Evolutionary conservation across 2,329 filamentous ascomycete genomes (phyloP).

Genomic region (Fusarium sp.): DNA sequence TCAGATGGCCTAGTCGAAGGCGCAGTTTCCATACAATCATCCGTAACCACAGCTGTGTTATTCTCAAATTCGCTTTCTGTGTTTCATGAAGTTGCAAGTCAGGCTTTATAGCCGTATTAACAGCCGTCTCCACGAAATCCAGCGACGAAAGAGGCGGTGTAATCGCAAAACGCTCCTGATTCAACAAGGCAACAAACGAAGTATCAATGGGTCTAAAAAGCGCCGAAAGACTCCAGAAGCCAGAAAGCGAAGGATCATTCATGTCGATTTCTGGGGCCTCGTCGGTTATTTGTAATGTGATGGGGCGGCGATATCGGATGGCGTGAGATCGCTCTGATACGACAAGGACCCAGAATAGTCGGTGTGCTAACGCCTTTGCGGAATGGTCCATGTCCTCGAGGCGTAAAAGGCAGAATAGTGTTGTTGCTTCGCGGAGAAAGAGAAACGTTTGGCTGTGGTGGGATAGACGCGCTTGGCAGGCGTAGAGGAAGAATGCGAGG

Average conservation of each 20-base stretch:
- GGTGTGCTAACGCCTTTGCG: conserved; percentile 46
- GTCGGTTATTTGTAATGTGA: conserved; percentile 57
- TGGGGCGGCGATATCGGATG: conserved; percentile 58
- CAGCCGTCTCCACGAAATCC: conserved; percentile 51
- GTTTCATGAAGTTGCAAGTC: conserved; percentile 53
- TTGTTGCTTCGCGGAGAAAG: conserved; percentile 58
- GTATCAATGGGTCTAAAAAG: conserved; percentile 58
- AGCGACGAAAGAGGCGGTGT: conserved; percentile 49
- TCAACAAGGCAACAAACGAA: conserved; percentile 55
- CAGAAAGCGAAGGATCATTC: conserved; percentile 48
- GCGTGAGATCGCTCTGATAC: conserved; percentile 59
- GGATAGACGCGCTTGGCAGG: conserved; percentile 56
- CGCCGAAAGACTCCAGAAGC: conserved; percentile 55
- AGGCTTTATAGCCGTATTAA: conserved; percentile 53
- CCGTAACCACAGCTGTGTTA: conserved; percentile 60
- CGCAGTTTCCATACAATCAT: conserved; percentile 60
- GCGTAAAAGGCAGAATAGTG: conserved; percentile 52
- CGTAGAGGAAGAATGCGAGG: conserved; percentile 58
- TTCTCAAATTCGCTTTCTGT: conserved; percentile 58
- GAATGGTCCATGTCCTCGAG: conserved; percentile 44
- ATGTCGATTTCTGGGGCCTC: conserved; percentile 50
- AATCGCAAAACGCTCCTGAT: conserved; percentile 52
- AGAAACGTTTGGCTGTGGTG: conserved; percentile 59
- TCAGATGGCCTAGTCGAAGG: conserved; percentile 56
- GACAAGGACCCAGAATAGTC: conserved; percentile 59